Conservation (phyloP, 2,329 filamentous ascomycete genomes). For the Botrytis porri region DNA sequence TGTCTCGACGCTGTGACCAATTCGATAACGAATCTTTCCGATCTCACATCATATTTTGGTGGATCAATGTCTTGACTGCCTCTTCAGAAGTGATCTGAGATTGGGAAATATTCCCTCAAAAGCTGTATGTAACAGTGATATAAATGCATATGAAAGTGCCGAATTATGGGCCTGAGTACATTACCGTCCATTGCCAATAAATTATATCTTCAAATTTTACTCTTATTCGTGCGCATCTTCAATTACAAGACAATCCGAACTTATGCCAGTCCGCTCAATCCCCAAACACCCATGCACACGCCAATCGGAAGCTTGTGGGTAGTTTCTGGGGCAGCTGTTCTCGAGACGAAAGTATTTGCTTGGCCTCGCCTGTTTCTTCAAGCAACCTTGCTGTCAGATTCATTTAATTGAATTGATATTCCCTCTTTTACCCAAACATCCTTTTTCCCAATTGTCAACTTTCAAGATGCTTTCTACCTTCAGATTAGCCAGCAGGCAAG, state of each 20-base stretch:
- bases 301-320: conserved; percentile 16
- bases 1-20: background rate
- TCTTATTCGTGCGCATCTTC: conserved; percentile 3
- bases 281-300: conserved; percentile 7
- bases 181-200: background rate
- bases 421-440: background rate
- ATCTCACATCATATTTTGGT: conserved; percentile 6
- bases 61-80: background rate
- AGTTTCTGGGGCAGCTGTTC: conserved; percentile 16
- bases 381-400: background rate
- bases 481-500: conserved; percentile 52
- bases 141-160: background rate
- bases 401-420: conserved; percentile 15
- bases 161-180: background rate
- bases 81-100: background rate
- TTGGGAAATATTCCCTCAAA: background rate
- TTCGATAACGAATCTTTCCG: conserved; percentile 3
- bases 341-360: conserved; percentile 7
- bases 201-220: conserved; percentile 5
- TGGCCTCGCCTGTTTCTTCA: conserved; percentile 8
- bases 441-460: background rate
- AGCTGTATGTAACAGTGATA: background rate
- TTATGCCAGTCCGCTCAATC: conserved; percentile 6
- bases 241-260: background rate
- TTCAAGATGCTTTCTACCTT: conserved; percentile 55